Base-by-base conservation (phyloP, 192 early-diverging fungal genomes). In the Pilobolus umbonatus region DNA sequence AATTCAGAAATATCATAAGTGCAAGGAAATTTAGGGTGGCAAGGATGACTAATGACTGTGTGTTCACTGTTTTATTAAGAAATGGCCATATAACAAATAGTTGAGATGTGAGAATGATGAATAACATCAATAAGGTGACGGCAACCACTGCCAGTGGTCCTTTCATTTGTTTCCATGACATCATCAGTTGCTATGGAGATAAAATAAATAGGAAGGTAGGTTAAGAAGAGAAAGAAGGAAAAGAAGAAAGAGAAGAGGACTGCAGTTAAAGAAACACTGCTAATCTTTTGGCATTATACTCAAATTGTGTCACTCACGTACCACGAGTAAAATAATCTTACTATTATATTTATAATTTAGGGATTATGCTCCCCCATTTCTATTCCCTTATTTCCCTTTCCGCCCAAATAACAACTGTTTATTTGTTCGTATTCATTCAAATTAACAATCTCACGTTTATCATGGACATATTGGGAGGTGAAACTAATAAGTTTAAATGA, bases 1-100 rank as follows among this genome's bases (percentile, higher is more conserved):
- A 98, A 75, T 96, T 95, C 74, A 87, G 76, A 71, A 82, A 88
- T n/a, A 95, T 83, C 32, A 87, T 76, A 28, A 84, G 69, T 22
- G 92, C 79, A 44, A 80, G 74, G 32, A 88, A 49, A 72, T 98
- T 91, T 78, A 96, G 93, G 4, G 86, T 85, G 9, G 75, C 75
- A 10, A 85, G 79, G 11, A 86, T 55, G 30, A 63, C 38, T 7
- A 50, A 21, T 1, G 56, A 64, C n/a, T 63, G 56, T 9, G 56
- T 39, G 6, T 36, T 57, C 17, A 44, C 11, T 5, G 56, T 57
- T 43, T 50, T n/a, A n/a, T n/a, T 57, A 19, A 62, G 51, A 35
- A 46, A 69, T 17, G 46, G 36, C 68, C 68, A 69, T 8, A 69
- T 49, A 14, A 69, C 55, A 29, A 58, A 51, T n/a, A 63, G 17